These are phyloP conservation scores for Cudoniella acicularis DNA, from an alignment of 495 filamentous ascomycete genomes.

Conservation along the genomic window DNA sequence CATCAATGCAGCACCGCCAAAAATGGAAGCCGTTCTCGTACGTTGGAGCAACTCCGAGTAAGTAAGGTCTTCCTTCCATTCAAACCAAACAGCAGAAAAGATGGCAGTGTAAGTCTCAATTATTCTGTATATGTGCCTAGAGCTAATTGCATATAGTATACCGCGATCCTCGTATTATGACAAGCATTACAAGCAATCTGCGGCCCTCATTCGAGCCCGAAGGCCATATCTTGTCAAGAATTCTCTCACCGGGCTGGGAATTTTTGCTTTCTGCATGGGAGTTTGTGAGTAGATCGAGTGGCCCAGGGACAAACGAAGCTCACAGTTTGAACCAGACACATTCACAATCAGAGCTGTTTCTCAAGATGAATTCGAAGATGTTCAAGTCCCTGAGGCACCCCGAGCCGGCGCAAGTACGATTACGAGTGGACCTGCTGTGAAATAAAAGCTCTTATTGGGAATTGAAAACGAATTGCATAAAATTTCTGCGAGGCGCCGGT, in stretches of 20 bases:
- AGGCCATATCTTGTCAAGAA: slow-evolving; percentile 92
- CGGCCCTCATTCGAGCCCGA: slow-evolving; percentile 84
- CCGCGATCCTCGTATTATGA: slow-evolving; percentile 86
- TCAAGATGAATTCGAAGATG: slow-evolving; percentile 98
- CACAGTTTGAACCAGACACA: slow-evolving; percentile 52
- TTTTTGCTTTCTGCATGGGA: slow-evolving; percentile 65
- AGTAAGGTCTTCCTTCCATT: no score
- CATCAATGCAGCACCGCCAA: neutral
- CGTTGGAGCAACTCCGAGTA: no score
- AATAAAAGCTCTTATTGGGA: no score
- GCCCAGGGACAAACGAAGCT: neutral
- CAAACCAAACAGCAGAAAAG: no score
- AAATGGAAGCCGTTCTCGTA: no score
- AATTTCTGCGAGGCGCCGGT: no score
- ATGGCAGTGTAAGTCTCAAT: slow-evolving; percentile 22
- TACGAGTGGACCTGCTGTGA: slow-evolving; percentile 6
- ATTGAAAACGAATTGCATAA: no score
- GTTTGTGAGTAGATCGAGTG: slow-evolving; percentile 64
- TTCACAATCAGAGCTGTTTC: slow-evolving; percentile 87
- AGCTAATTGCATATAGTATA: slow-evolving; percentile 44
- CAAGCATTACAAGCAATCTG: slow-evolving; percentile 69
- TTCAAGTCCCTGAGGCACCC: slow-evolving; percentile 72
- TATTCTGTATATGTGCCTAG: neutral
- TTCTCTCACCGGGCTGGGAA: slow-evolving; percentile 62
- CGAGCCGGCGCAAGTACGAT: slow-evolving; percentile 31